Evolutionary conservation across 2,329 filamentous ascomycete species (phyloP), one percentile per base, ranked within the genome.

Genomic region (Hypoxylon sp.): DNA sequence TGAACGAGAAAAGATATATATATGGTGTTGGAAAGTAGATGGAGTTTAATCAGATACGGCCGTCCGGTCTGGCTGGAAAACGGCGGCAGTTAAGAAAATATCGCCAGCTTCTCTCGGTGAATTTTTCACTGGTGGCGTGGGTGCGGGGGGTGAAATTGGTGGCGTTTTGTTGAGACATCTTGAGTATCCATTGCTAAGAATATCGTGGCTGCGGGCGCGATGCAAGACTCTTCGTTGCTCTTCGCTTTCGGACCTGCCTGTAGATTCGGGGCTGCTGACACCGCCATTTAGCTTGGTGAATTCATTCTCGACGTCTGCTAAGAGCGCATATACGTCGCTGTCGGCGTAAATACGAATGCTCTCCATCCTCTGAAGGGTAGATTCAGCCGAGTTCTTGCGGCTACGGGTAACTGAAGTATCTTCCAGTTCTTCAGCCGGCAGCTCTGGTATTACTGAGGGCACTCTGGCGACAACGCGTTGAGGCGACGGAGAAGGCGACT

Each of bases 341-440:
- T 90, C 90, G 22, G 89, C 89, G 70, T 92, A 92, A 71, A 92
- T 85, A 22, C 87, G 87, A 66, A 92, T 92, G 76, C 89, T 91
- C 77, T 92, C 88, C 39, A 88, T 77, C 11, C 77, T 72, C 60
- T 75, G 67, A 5, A 78, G 66, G 4, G 74, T 66, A 31, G 75
- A 74, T 42, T 80, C 74, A 13, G 71, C 70, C n/a, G 72, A 65
- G 33, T 70, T 73, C 33, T 73, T 44, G 56, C 72, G 51, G 71
- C 67, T 51, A 63, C 75, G 58, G 70, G 65, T 17, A 8, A 52
- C 50, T 13, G 57, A 58, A 44, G 76, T 73, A 5, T 80, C 81
- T 44, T 84, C 82, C 62, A 84, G 80, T 67, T 85, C 85, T 26
- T 84, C 78, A 1, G 82, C 64, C 0, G 85, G 84, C 53, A 85